A percentile compares a stretch with the other conserved stretches of the same genome.
These are phyloP conservation scores for Chaetomiaceae sp. DNA, from an alignment of 2,329 filamentous ascomycete genomes.

Conservation along the genomic window DNA sequence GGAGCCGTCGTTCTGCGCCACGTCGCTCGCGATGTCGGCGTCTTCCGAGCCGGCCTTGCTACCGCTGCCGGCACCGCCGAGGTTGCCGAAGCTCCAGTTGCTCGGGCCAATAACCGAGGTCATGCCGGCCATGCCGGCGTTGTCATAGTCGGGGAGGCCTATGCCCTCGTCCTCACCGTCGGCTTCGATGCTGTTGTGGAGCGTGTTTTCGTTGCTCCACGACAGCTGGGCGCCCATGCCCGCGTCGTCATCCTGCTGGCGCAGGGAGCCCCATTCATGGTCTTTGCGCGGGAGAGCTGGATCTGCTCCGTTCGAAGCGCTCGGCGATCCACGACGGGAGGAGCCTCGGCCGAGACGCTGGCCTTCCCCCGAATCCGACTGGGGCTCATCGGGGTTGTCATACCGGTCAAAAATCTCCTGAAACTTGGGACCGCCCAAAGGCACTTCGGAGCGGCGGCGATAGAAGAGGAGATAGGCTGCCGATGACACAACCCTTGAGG, in stretches of 20 bases:
- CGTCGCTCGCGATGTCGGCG: constrained; percentile 31
- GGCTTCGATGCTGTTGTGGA: constrained; percentile 25
- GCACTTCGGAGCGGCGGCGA: constrained; percentile 68
- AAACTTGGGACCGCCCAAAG: constrained; percentile 74
- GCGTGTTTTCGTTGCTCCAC: constrained; percentile 15
- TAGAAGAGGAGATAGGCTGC: constrained; percentile 95
- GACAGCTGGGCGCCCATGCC: constrained; percentile 12
- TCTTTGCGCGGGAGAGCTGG: constrained; percentile 61
- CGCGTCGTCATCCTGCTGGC: constrained; percentile 24
- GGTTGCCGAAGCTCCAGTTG: constrained; percentile 43
- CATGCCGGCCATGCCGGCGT: constrained; percentile 24
- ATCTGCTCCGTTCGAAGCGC: constrained; percentile 73
- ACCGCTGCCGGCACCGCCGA: no score
- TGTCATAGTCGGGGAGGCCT: constrained; percentile 33
- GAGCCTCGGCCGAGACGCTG: constrained; percentile 75
- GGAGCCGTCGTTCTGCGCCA: constrained; percentile 34
- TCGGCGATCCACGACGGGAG: constrained; percentile 88
- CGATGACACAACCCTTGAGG: constrained; percentile 59
- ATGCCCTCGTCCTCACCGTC: constrained; percentile 39
- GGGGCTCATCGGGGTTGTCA: constrained; percentile 46
- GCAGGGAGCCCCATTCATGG: constrained; percentile 52
- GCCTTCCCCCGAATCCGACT: constrained; percentile 64
- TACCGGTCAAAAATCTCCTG: constrained; percentile 62
- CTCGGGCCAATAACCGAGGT: constrained; percentile 24
- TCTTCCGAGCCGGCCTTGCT: constrained; percentile 26